A percentile compares a stretch with the other conserved stretches of the same genome.
Evolutionary conservation across 2,329 filamentous ascomycete genomes (phyloP).

Genomic region (Alternaria longipes): DNA sequence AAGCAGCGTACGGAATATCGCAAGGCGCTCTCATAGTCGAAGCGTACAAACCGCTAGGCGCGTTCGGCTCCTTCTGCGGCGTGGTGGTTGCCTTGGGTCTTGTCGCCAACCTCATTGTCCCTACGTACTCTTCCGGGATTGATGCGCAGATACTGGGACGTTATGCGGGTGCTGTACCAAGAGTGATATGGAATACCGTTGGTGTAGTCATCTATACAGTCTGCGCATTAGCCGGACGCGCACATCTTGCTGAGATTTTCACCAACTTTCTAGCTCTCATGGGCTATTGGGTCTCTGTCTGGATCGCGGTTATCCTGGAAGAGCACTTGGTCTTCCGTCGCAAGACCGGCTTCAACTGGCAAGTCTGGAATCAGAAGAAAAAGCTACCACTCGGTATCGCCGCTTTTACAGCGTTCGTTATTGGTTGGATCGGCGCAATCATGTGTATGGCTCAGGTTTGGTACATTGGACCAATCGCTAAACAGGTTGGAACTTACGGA

Average conservation of each 20-base stretch:
- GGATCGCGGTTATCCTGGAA: conserved; percentile 69
- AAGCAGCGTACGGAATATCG: conserved; percentile 64
- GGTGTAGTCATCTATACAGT: conserved; percentile 70
- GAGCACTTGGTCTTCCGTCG: conserved; percentile 71
- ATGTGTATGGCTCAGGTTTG: conserved; percentile 75
- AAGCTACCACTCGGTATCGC: conserved; percentile 71
- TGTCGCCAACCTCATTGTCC: conserved; percentile 71
- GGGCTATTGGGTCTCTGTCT: conserved; percentile 75
- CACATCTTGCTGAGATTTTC: conserved; percentile 70
- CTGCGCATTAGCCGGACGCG: conserved; percentile 70
- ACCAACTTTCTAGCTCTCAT: conserved; percentile 75
- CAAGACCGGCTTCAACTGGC: conserved; percentile 65
- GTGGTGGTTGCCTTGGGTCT: conserved; percentile 71
- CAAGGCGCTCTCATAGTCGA: conserved; percentile 72
- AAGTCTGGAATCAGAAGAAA: conserved; percentile 65
- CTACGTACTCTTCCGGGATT: conserved; percentile 70
- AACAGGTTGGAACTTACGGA: conserved; percentile 65
- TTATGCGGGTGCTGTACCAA: conserved; percentile 66
- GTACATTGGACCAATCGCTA: conserved; percentile 72
- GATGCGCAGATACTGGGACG: conserved; percentile 73
- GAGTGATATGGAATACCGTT: conserved; percentile 71
- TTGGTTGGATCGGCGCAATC: conserved; percentile 72
- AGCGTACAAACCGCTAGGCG: conserved; percentile 66
- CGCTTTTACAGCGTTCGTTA: conserved; percentile 67
- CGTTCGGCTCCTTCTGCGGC: conserved; percentile 73